phyloP scores from a whole-genome alignment of 768 basidiomycete genomes.

The Tylopilus felleus region DNA sequence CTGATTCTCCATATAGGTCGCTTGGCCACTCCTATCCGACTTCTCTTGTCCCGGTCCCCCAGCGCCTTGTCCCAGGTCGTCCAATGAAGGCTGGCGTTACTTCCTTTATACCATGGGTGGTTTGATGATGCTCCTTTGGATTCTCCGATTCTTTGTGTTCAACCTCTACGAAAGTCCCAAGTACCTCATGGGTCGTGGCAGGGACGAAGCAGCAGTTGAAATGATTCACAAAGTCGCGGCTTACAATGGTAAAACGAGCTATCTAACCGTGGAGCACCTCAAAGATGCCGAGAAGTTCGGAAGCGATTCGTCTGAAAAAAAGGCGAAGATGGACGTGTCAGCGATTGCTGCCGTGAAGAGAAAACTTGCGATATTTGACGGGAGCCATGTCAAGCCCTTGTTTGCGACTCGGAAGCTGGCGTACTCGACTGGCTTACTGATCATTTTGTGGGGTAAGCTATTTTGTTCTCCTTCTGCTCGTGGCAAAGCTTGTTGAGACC shows the following conservation, averaged over 20 bases:
- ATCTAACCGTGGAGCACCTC: constrained; percentile 52
- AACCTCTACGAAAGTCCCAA: constrained; percentile 67
- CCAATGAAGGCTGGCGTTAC: constrained; percentile 75
- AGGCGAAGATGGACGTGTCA: constrained; percentile 32
- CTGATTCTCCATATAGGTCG: constrained; percentile 40
- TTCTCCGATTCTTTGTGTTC: constrained; percentile 65
- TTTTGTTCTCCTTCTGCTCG: neutral
- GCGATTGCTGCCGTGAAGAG: constrained; percentile 38
- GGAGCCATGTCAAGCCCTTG: constrained; percentile 43
- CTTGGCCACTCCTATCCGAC: constrained; percentile 71
- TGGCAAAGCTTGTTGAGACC: neutral
- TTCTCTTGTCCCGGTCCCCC: constrained; percentile 51
- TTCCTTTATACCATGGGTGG: constrained; percentile 73
- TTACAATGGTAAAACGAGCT: constrained; percentile 52
- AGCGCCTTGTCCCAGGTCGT: constrained; percentile 49
- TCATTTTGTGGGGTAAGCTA: constrained; percentile 48
- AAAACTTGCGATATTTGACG: constrained; percentile 38
- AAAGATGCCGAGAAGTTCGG: constrained; percentile 15
- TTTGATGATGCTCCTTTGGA: constrained; percentile 60
- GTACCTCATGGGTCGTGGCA: constrained; percentile 66
- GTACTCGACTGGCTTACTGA: constrained; percentile 47
- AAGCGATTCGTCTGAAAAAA: constrained; percentile 6
- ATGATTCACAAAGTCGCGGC: constrained; percentile 59
- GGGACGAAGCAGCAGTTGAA: constrained; percentile 58
- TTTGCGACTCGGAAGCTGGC: constrained; percentile 51